Base-by-base conservation (phyloP, 169 alveolate genomes). In the Plasmodium reichenowi region DNA sequence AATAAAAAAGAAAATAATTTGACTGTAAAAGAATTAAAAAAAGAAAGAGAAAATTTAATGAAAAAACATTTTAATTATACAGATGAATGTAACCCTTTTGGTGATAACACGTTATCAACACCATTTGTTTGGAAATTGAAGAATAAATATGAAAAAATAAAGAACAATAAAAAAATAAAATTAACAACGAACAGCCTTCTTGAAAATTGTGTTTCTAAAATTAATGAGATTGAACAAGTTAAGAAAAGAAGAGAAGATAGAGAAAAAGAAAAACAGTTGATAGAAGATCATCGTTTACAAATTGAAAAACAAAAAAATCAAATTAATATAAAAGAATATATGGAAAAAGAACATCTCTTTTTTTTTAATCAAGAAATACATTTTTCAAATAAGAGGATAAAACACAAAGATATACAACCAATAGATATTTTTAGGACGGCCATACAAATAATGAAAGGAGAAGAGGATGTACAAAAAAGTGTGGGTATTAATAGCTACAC, bases 71-170 rank as follows among this genome's bases (percentile, higher is more conserved):
- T 95, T 47, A 95, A 96, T 47, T 95, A 95, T 75, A 95, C 96
- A 26, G 94, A 94, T 71, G 96, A 95, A 48, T 90, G 93, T 48
- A 95, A 95, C 67, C 97, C 97, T 12, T 95, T 94, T 88, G 96
- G 96, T 24, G 97, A 95, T 63, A 72, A 83, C 43, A 74, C 90
- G 5, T 89, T 95, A 50, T 88, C 94, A 22, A 88, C 93, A 12
- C 92, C 95, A 43, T 89, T 94, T 13, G 88, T 91, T 43, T 93
- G 97, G 97, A 93, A 80, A 54, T 74, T 91, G 52, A 95, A 95
- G 56, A 78, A 73, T 43, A 93, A 86, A 15, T 76, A 74, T 43
- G 86, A 74, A 47, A 67, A 73, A 59, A 48, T 74, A 59, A 54
- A 74, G 32, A 63, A 88, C 62, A 66, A 59, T 15, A 70, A 76